phyloP scores from a whole-genome alignment of 2,329 filamentous ascomycete genomes.

The Calonectria montana region DNA sequence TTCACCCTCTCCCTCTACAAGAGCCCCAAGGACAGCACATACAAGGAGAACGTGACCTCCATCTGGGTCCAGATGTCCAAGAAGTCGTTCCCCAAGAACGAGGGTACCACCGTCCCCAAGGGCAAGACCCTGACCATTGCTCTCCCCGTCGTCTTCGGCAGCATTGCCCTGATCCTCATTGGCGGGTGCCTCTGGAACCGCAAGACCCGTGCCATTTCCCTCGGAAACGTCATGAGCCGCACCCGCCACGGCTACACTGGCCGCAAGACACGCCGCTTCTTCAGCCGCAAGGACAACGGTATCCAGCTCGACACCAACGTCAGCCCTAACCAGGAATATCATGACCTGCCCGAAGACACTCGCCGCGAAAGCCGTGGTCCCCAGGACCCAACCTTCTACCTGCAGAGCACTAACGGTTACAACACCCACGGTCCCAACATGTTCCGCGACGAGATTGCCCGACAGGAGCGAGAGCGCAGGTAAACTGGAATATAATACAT shows the following conservation, averaged over 20 bases:
- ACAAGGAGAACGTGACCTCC: constrained; percentile 55
- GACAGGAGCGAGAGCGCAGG: constrained; percentile 56
- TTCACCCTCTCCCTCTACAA: constrained; percentile 60
- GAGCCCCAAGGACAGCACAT: constrained; percentile 47
- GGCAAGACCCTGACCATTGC: constrained; percentile 62
- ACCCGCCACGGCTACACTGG: constrained; percentile 57
- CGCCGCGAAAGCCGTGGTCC: constrained; percentile 61
- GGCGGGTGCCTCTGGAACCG: constrained; percentile 69
- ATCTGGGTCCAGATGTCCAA: constrained; percentile 51
- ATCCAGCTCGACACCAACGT: constrained; percentile 58
- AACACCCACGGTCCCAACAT: constrained; percentile 50
- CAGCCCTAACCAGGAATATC: constrained; percentile 46
- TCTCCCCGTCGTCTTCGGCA: constrained; percentile 62
- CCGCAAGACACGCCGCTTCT: constrained; percentile 50
- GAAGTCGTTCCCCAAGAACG: constrained; percentile 51
- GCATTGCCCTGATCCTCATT: constrained; percentile 60
- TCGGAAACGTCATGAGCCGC: constrained; percentile 65
- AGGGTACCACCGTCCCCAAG: constrained; percentile 46
- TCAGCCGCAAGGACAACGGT: constrained; percentile 50
- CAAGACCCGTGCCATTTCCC: constrained; percentile 59
- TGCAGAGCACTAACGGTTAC: constrained; percentile 45
- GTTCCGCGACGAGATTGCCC: constrained; percentile 62
- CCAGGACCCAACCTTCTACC: constrained; percentile 54
- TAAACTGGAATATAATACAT: constrained; percentile 37
- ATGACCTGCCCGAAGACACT: constrained; percentile 45